These are phyloP conservation scores for Krasilnikovozyma curviuscula DNA, from an alignment of 768 basidiomycete genomes.

Conservation along the genomic window DNA sequence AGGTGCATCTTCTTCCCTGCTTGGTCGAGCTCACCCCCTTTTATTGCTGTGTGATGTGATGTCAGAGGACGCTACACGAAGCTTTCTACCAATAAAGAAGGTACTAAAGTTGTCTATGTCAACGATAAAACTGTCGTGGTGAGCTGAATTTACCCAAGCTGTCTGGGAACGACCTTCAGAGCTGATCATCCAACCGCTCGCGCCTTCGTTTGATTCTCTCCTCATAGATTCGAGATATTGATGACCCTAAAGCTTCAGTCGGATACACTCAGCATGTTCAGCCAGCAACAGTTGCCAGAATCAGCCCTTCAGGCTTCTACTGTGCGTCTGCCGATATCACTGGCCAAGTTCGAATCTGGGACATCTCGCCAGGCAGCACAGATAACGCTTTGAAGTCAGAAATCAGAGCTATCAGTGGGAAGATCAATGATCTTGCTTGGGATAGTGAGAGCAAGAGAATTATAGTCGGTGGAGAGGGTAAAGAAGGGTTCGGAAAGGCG, in stretches of 20 bases:
- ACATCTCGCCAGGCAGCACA: constrained; percentile 62
- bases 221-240: constrained; percentile 30
- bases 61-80: constrained; percentile 37
- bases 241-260: background rate
- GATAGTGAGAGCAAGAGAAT: constrained; percentile 93
- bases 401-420: constrained; percentile 22
- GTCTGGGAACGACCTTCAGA: constrained; percentile 3
- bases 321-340: constrained; percentile 72
- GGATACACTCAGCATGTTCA: constrained; percentile 41
- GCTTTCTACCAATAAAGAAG: constrained; percentile 42
- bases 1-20: no score
- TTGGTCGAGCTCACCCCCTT: no score
- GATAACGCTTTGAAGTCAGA: constrained; percentile 52
- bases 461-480: constrained; percentile 78
- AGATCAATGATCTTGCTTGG: constrained; percentile 84
- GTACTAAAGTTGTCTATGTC: constrained; percentile 62
- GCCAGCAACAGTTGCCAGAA: constrained; percentile 67
- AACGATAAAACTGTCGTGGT: constrained; percentile 74
- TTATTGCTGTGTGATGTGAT: no score
- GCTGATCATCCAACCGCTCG: background rate
- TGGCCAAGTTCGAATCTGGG: constrained; percentile 87
- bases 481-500: constrained; percentile 72
- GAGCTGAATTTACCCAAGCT: constrained; percentile 25
- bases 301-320: constrained; percentile 87
- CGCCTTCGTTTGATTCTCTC: background rate